phyloP scores from a whole-genome alignment of 2,329 filamentous ascomycete genomes.

The Pseudogymnoascus sp. region DNA sequence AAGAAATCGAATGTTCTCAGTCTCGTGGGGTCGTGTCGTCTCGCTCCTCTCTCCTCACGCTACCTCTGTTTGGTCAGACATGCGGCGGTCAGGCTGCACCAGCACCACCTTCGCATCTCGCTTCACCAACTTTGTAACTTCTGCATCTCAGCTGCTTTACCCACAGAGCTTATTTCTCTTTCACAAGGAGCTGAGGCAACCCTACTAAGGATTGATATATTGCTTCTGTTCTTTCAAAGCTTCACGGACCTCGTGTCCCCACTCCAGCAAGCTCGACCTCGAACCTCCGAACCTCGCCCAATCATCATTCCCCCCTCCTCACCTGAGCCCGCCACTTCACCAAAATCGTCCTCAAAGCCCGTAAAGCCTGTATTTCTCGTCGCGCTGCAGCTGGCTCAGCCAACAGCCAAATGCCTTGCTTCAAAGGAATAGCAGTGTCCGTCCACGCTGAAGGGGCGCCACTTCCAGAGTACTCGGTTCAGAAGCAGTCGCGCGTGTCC shows the following conservation, averaged over 20 bases:
- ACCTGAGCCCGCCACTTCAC: not conserved
- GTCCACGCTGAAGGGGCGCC: constrained; percentile 78
- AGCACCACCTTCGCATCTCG: constrained; percentile 5
- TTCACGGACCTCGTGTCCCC: not conserved
- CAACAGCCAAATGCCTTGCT: constrained; percentile 69
- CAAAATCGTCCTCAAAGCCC: not conserved
- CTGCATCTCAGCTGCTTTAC: constrained; percentile 8
- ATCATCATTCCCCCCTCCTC: constrained; percentile 1
- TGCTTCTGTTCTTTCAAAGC: not conserved
- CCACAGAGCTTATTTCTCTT: constrained; percentile 6
- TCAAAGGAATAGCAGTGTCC: constrained; percentile 97
- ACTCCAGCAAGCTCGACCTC: constrained; percentile 3
- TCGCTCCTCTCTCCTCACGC: not conserved
- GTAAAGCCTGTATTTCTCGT: not conserved
- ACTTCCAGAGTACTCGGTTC: constrained; percentile 85
- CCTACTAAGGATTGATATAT: not conserved
- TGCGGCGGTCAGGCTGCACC: constrained; percentile 6
- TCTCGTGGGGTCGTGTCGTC: constrained; percentile 4
- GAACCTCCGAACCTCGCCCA: not conserved
- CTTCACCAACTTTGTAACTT: constrained; percentile 9
- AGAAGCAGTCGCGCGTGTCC: constrained; percentile 82
- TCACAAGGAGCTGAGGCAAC: constrained; percentile 1
- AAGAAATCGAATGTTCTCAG: not conserved
- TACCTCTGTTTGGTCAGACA: constrained; percentile 7
- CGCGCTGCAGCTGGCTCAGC: not conserved